Percentiles rank a stretch among this genome's conserved stretches.
phyloP scores from a whole-genome alignment of 108 stramenopile species.

The Skeletonema potamos region DNA sequence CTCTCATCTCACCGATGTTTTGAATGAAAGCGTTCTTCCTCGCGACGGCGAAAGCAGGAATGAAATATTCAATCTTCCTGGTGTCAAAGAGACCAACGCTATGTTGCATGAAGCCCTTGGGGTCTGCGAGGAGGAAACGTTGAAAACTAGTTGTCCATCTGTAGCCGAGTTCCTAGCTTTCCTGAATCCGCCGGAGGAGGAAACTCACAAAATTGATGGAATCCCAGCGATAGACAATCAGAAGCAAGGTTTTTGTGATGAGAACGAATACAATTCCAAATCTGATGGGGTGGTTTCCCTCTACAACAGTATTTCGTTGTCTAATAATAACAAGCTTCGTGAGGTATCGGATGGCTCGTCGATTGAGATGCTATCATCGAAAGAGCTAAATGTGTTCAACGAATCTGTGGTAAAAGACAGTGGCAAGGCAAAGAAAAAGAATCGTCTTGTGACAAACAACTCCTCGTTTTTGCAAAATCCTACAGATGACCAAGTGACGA shows the following conservation, averaged over 20 bases:
- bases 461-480: background rate
- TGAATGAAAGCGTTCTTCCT: background rate
- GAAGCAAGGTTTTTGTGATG: background rate
- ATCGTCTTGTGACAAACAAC: background rate
- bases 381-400: background rate
- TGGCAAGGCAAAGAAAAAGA: background rate
- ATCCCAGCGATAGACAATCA: background rate
- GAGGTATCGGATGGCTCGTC: background rate
- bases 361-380: conserved; percentile 10
- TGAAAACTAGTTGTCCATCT: conserved; percentile 15
- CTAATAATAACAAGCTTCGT: background rate
- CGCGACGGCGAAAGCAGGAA: background rate
- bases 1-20: background rate
- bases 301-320: background rate
- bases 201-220: background rate
- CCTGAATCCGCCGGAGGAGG: background rate
- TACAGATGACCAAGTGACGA: background rate
- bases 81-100: conserved; percentile 6
- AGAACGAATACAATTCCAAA: background rate
- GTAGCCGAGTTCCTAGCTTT: conserved; percentile 23
- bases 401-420: background rate
- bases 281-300: background rate
- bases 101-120: background rate
- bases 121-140: conserved; percentile 7
- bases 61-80: conserved; percentile 13